Evolutionary conservation across 163 green algal genomes (phyloP), one percentile per base, ranked within the genome.

Genomic region (Picocystis sp.): DNA sequence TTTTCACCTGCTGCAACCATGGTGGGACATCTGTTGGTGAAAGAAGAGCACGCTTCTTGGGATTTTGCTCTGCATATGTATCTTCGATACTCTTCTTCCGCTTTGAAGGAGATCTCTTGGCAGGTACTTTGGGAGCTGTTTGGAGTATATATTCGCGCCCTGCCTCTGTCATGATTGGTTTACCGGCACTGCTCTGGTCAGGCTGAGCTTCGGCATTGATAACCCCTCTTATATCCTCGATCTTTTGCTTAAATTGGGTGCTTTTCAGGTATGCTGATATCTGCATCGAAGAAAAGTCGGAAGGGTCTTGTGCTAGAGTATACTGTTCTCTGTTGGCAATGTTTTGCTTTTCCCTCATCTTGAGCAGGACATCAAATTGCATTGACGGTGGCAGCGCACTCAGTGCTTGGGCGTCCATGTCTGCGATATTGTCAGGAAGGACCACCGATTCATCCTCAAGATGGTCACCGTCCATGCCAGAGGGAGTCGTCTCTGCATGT

Each of bases 211-310:
- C 29, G 8, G 29, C 29, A 38, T 38, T 38, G 29, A 38, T 38
- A 8, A 38, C 29, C 3, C 47, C 19, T 54, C 38, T 60, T n/a
- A 63, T 59, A 10, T 24, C 21, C 14, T 69, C 61, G 2, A 69
- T 49, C 15, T 55, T 24, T 21, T 35, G 15, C 48, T 45, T 45
- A 6, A 86, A 61, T 11, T 62, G 53, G 5, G 56, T 76, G 21
- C 68, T 61, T 42, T 81, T 81, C 22, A 96, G 64, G 66, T 93
- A 96, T 29, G 75, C 79, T 22, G 72, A 22, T 67, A 96, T 81
- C 63, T 96, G 84, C 35, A 81, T 66, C 23, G 56, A 22, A 22
- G 68, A 81, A 60, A 86, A 87, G 41, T 55, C 56, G 22, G 50
- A 13, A 12, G 79, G 72, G 19, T 62, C 48, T 19, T 22, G 15